Evolutionary conservation across 768 basidiomycete species (phyloP).

Genomic region (Pisolithus microcarpus): DNA sequence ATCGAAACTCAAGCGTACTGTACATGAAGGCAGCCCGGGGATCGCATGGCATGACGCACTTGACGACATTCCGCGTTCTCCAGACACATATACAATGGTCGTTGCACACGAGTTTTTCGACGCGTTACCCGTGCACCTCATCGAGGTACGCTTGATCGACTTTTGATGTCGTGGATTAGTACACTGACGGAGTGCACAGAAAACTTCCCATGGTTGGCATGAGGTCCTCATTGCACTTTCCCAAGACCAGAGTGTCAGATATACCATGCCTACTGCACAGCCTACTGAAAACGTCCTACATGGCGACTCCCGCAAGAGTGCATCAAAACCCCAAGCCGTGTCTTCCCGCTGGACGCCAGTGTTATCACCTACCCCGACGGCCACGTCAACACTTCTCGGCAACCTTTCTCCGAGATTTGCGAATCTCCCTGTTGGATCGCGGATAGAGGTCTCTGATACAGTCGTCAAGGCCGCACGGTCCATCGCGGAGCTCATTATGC

Average conservation of each 20-base stretch:
- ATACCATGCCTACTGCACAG: constrained; percentile 17
- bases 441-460: constrained; percentile 75
- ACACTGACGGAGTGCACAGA: constrained; percentile 35
- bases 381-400: constrained; percentile 49
- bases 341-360: constrained; percentile 52
- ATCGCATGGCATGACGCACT: constrained; percentile 71
- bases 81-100: constrained; percentile 66
- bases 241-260: constrained; percentile 32
- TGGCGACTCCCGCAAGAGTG: not conserved
- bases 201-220: constrained; percentile 72
- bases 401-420: constrained; percentile 65
- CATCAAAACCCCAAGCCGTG: constrained; percentile 5
- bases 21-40: constrained; percentile 26
- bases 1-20: constrained; percentile 34
- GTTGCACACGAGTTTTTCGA: constrained; percentile 98
- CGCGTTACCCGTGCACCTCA: constrained; percentile 84
- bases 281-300: constrained; percentile 7
- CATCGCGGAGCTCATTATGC: constrained; percentile 56
- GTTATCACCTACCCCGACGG: constrained; percentile 52
- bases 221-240: constrained; percentile 66
- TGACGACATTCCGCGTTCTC: constrained; percentile 50
- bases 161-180: not conserved
- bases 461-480: constrained; percentile 61
- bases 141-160: constrained; percentile 53
- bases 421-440: constrained; percentile 57